Evolutionary conservation across 768 basidiomycete genomes (phyloP).

Genomic region (Kwoniella bestiolae): DNA sequence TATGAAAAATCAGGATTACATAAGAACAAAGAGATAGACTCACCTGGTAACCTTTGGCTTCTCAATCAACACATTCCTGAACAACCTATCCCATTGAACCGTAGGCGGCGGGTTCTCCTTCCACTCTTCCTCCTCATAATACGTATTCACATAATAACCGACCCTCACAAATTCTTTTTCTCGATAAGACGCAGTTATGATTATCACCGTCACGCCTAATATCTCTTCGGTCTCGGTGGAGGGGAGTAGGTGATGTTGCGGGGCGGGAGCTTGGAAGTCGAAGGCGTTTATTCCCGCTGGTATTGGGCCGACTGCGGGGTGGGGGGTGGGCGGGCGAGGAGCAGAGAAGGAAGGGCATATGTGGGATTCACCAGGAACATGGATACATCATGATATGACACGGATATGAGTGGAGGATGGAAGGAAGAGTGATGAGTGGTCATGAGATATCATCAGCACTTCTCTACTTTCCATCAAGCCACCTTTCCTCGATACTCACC

Average conservation of each 20-base stretch:
- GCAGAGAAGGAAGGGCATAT: background rate
- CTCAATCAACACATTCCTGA: conserved; percentile 78
- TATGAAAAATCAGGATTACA: background rate
- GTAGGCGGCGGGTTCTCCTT: conserved; percentile 69
- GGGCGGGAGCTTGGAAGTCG: conserved; percentile 88
- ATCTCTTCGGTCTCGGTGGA: conserved; percentile 70
- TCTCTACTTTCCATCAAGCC: background rate
- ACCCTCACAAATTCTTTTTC: conserved; percentile 99
- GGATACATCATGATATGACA: too few relatives aligned
- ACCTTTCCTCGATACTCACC: conserved; percentile 36
- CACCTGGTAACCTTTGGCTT: conserved; percentile 89
- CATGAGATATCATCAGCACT: background rate
- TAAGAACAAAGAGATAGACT: background rate
- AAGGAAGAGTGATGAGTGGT: background rate
- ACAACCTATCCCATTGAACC: conserved; percentile 76
- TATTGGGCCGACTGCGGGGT: conserved; percentile 79
- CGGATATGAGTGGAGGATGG: too few relatives aligned
- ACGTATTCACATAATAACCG: conserved; percentile 98
- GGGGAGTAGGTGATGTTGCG: conserved; percentile 82
- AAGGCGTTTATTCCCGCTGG: conserved; percentile 97
- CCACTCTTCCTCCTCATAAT: conserved; percentile 95
- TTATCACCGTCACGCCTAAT: conserved; percentile 93
- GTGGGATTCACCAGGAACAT: too few relatives aligned
- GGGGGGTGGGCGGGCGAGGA: background rate
- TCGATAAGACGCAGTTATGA: conserved; percentile 91